Evolutionary conservation across 371 early-diverging fungal species (phyloP), one percentile per base, ranked within the genome.

Genomic region (Conidiobolus coronatus): DNA sequence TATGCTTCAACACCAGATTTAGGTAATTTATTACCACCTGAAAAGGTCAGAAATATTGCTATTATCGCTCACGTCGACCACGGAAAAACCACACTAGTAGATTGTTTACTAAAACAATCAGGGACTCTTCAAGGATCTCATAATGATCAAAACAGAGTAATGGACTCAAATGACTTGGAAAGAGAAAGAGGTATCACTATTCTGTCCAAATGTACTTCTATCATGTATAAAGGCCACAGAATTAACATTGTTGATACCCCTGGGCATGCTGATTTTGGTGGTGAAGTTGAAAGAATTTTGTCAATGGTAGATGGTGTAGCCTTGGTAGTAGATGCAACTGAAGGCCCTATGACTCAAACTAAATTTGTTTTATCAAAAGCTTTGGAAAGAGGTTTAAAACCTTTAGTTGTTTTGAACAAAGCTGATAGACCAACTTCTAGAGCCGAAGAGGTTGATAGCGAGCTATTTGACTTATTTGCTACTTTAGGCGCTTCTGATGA

Each of bases 41-140:
- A 37, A 22, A 37, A 40, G 12, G 14, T 43, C 1, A n/a, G 36
- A 18, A 40, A 29, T 36, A 37, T 38, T 9, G 43, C 23, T 19
- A 41, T 15, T 24, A 20, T 37, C 39, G 95, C 95, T 6, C 95
- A 95, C 59, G 92, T 95, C 36, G 96, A 93, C 61, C 92, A 91
- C 50, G 94, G 96, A 48, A 99, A 99, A 63, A 99, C 99, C 1
- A 98, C 99, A 2, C 66, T 99, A 11, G 86, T 94, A n/a, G 99
- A 99, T 61, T 80, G 85, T 43, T 64, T 99, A 19, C 62, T 99
- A 23, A 84, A 98, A 6, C 66, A 64, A 46, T 56, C 59, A 5
- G 63, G 62, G 52, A 54, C 62, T 13, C 39, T 49, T 24, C 21
- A 38, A 38, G 14, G 41, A 19, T 12, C 51, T 42, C 45, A 45